phyloP scores from a whole-genome alignment of 257 asterid species.

The Solanum arcanum region DNA sequence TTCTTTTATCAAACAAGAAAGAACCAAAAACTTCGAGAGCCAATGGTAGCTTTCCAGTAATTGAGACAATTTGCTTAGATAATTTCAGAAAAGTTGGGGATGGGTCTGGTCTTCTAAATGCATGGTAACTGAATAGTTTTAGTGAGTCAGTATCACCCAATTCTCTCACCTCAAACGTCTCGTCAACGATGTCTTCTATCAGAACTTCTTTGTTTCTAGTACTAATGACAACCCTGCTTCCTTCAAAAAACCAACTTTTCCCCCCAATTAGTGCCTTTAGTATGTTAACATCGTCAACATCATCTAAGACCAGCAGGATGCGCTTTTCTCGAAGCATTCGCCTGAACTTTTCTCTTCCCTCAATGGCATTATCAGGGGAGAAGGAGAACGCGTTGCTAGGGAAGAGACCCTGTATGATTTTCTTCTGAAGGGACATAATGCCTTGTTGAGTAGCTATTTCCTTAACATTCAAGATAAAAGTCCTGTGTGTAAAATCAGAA shows the following conservation, averaged over 20 bases:
- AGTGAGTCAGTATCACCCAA: conserved; percentile 4
- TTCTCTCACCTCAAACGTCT: conserved; percentile 6
- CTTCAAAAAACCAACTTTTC: conserved; percentile 10
- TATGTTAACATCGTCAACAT: conserved; percentile 12
- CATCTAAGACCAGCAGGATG: conserved; percentile 19
- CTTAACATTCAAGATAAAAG: conserved; percentile 14
- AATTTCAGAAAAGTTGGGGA: not conserved
- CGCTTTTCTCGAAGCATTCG: conserved; percentile 1
- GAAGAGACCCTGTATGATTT: conserved; percentile 4
- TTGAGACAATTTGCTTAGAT: conserved; percentile 9
- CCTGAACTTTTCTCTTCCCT: not conserved
- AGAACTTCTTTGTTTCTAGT: conserved; percentile 10
- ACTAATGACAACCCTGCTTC: conserved; percentile 18
- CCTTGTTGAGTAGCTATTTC: conserved; percentile 8
- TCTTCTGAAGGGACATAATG: conserved; percentile 8
- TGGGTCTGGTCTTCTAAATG: conserved; percentile 19
- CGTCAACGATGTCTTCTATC: not conserved
- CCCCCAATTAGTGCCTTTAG: conserved; percentile 7
- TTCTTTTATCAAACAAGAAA: conserved; percentile 11
- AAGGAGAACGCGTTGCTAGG: not conserved
- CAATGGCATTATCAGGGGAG: not conserved
- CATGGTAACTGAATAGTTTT: conserved; percentile 12
- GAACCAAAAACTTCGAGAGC: conserved; percentile 31
- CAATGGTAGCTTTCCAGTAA: conserved; percentile 21
- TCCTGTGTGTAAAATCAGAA: conserved; percentile 5